Conservation (phyloP, 352 stramenopile genomes). For the Pythium rishiriense region DNA sequence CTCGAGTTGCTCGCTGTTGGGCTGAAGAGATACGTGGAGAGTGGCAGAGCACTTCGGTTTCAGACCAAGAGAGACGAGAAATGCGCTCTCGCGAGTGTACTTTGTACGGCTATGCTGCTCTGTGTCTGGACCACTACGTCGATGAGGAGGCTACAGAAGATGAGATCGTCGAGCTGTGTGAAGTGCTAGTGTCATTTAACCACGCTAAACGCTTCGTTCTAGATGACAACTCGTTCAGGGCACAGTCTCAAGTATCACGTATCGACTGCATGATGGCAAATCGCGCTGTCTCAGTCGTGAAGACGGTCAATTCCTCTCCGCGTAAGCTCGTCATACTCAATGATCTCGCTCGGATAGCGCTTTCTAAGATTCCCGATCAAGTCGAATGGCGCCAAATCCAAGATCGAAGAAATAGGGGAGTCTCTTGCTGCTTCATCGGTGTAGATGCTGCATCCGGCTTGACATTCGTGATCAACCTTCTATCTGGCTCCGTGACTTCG, state of each 20-base stretch:
- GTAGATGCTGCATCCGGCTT: conserved; percentile 17
- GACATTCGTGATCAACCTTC: conserved; percentile 53
- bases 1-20: conserved; percentile 32
- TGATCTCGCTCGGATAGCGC: neutral
- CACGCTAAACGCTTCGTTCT: conserved; percentile 30
- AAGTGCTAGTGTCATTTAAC: conserved; percentile 49
- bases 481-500: conserved; percentile 40
- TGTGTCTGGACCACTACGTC: conserved; percentile 32
- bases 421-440: conserved; percentile 37
- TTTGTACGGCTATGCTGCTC: conserved; percentile 40
- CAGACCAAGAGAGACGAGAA: conserved; percentile 16
- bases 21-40: conserved; percentile 15
- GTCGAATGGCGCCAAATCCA: conserved; percentile 30
- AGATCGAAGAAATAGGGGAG: neutral
- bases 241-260: conserved; percentile 2
- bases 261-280: conserved; percentile 43
- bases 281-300: conserved; percentile 19
- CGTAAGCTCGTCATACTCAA: neutral
- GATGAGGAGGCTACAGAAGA: neutral
- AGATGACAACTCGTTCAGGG: neutral
- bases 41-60: neutral
- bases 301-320: neutral
- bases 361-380: conserved; percentile 4
- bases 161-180: conserved; percentile 33
- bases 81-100: conserved; percentile 42